Base-by-base conservation (phyloP, 805 yeast genomes). In the Komagataella ulmi region DNA sequence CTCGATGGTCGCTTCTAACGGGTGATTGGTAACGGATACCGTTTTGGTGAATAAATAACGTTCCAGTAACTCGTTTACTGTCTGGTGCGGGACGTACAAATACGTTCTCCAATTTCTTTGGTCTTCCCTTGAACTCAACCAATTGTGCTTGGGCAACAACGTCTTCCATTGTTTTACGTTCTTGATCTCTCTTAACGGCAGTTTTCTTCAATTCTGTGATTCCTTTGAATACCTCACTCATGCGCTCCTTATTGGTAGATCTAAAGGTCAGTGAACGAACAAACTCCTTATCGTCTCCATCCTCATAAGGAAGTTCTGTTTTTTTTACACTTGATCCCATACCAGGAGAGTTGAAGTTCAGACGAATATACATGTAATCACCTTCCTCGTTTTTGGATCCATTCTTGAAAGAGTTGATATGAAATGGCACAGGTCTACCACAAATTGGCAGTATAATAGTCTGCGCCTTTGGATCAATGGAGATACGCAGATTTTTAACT, bases 381-480 rank as follows among this genome's bases (percentile, higher is more conserved):
- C 97, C 98, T 72, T 93, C 98, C 62, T 93, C 99, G 56, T 84
- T 88, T 62, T 89, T 90, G 8, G 96, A 85, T 49, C 97, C 98
- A 63, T 88, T 90, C 62, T 90, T 91, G 70, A 86, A 90, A 3
- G 97, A 75, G 65, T 88, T 88, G 62, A 91, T 89, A 65, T 91
- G 99, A 74, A 93, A 91, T 21, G 99, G 99, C 50, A 93, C 98
- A 1, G 98, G 97, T 61, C 98, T 77, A 56, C 99, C 99, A 61
- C 84, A 79, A 53, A 91, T 85, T 50, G 99, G 99, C 54, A 91
- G 71, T 54, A 91, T 79, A 52, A 91, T 85, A 1, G 97, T 86
- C 68, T 90, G 97, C 53, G 85, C 78, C 61, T 86, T 88, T 64
- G 80, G 75, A 65, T 91, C 99, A 53, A 93, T 89, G 64, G 85